Conservation (phyloP, 1,284 basidiomycete species). For the Ustilago trichophora region DNA sequence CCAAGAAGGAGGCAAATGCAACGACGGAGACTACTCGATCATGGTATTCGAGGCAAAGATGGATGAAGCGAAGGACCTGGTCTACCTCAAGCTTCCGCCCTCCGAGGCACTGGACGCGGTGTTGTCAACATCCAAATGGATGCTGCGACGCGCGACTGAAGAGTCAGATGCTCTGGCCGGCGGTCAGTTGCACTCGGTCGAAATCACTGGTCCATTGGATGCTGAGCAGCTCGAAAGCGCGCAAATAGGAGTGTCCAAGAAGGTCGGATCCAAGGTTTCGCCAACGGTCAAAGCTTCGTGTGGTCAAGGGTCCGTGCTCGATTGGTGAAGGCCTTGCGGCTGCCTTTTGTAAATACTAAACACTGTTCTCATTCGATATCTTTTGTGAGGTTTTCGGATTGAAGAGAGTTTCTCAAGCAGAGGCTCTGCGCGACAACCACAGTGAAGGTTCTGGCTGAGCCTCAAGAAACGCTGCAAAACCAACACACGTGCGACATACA, state of each 20-base stretch:
- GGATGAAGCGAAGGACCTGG: constrained; percentile 68
- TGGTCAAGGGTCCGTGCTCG: constrained; percentile 31
- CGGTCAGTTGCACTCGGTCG: constrained; percentile 38
- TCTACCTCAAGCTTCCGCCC: constrained; percentile 73
- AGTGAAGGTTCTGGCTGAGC: too few relatives aligned
- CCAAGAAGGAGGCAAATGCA: constrained; percentile 73
- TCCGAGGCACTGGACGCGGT: constrained; percentile 73
- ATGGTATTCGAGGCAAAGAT: constrained; percentile 74
- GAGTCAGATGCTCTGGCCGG: constrained; percentile 53
- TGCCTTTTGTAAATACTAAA: constrained; percentile 9
- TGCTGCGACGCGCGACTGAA: constrained; percentile 65
- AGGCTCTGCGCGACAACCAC: too few relatives aligned
- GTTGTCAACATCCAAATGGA: constrained; percentile 76
- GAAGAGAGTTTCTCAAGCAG: too few relatives aligned
- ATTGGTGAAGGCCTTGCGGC: constrained; percentile 19
- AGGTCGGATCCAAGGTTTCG: background rate
- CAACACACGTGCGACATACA: too few relatives aligned
- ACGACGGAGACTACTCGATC: constrained; percentile 74
- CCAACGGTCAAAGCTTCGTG: constrained; percentile 35
- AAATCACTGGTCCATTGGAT: constrained; percentile 43
- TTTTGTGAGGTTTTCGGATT: too few relatives aligned
- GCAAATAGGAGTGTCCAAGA: background rate
- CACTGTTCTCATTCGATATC: constrained; percentile 1
- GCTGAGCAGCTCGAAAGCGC: constrained; percentile 27
- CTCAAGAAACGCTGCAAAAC: too few relatives aligned